Evolutionary conservation across 352 stramenopile species (phyloP), one percentile per base, ranked within the genome.

Genomic region (Phytophthora sp.): DNA sequence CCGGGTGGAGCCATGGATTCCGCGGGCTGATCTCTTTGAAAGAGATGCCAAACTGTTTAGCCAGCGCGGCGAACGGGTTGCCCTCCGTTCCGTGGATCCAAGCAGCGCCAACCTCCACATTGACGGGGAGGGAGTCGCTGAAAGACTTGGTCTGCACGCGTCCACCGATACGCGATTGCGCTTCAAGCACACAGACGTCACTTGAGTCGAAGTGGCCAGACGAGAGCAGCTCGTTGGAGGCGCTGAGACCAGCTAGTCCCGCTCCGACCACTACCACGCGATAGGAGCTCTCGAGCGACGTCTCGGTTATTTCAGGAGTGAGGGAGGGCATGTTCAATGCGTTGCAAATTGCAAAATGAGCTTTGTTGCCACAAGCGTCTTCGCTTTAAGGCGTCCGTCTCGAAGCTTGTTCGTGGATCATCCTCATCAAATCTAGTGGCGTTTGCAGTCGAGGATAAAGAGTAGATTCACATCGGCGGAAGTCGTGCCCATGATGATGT

Each of bases 1-100:
- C 72, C 1, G 81, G 81, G 23, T 90, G 72, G 8, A 90, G 56
- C 72, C 78, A 88, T 45, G 78, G 78, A 44, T 90, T 90, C 31
- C 78, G 68, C 17, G 64, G 44, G 20, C 78, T 90, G 46, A 92
- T 76, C 41, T 71, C 63, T 42, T 89, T 84, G 46, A 73, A 73
- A 9, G 44, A 55, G n/a, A 92, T 80, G 9, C 69, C 66, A 23
- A 81, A 79, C 24, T 79, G 48, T 13, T 55, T 54, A 3, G 77
- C 83, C 10, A 79, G 44, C 9, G 54, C 41, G 4, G 79, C 67
- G 41, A 91, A 79, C 13, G 55, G 73, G 44, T 85, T 88, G 50
- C 57, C 57, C 9, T 68, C 61, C 4, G 66, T 79, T 4, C 81
- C 78, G 49, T 88, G 78, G 34, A 90, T 88, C 78, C 81, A 90